Evolutionary conservation across 306 rosid species (phyloP).

Genomic region (Crataegus laevigata): DNA sequence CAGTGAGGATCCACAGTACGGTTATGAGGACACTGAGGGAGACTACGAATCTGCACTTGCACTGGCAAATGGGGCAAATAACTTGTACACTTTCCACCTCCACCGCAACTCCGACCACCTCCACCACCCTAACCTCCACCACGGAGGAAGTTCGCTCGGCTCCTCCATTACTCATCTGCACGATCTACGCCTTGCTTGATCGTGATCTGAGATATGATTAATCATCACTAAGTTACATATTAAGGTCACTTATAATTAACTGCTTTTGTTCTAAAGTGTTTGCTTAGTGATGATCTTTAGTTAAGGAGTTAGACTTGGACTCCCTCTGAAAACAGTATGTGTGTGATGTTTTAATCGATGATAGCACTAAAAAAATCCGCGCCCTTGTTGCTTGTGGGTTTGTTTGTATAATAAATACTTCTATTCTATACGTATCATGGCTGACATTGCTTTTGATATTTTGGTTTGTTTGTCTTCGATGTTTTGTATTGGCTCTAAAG

Average conservation of each 20-base stretch:
- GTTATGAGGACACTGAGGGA: conserved; percentile 38
- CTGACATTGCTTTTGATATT: background rate
- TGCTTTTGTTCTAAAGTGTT: background rate
- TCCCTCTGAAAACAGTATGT: background rate
- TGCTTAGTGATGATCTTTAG: background rate
- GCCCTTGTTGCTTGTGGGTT: background rate
- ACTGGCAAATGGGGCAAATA: conserved; percentile 54
- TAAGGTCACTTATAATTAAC: background rate
- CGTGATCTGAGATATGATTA: background rate
- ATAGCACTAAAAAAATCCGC: background rate
- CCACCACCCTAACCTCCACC: conserved; percentile 27
- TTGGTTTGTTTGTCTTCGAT: background rate
- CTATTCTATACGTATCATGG: background rate
- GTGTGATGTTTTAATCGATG: background rate
- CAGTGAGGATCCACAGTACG: conserved; percentile 55
- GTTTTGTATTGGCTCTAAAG: background rate
- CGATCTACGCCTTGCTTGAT: conserved; percentile 51
- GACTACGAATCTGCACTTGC: conserved; percentile 47
- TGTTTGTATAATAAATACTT: background rate
- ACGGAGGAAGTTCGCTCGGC: conserved; percentile 18
- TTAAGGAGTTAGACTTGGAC: background rate
- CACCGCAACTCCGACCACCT: conserved; percentile 13
- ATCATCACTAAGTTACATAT: background rate
- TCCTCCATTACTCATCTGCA: conserved; percentile 17
- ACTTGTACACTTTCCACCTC: conserved; percentile 42